Percentiles rank a stretch among this genome's conserved stretches.
Conservation (phyloP, 306 rosid species). For the Cyclanthera cordifolia region DNA sequence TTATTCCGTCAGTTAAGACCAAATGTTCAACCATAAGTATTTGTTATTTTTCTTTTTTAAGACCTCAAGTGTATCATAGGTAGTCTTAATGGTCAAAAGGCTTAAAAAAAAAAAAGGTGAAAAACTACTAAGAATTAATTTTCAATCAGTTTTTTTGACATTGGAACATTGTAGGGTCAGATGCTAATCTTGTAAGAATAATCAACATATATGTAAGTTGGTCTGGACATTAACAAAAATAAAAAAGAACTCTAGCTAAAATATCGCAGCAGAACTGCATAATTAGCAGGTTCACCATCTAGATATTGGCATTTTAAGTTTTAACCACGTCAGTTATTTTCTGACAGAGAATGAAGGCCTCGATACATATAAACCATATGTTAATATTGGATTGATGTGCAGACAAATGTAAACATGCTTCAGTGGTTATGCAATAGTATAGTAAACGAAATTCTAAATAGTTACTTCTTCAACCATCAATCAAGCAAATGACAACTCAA, state of each 20-base stretch:
- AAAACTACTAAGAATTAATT: no score
- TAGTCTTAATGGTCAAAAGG: no score
- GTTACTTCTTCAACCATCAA: not conserved
- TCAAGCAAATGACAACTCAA: not conserved
- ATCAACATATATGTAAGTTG: no score
- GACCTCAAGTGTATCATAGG: no score
- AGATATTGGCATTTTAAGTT: not conserved
- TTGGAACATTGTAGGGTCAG: no score
- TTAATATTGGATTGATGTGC: not conserved
- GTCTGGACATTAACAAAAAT: no score
- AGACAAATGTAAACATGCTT: not conserved
- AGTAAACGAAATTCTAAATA: not conserved
- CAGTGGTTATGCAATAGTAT: not conserved
- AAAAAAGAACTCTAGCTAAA: not conserved
- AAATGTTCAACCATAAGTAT: not conserved
- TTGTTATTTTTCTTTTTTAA: not conserved
- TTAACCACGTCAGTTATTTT: not conserved
- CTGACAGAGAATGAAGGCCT: not conserved
- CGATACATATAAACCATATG: not conserved
- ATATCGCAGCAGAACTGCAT: not conserved
- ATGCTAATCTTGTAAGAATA: no score
- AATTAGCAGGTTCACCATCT: not conserved
- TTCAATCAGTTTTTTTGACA: no score
- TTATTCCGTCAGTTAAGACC: not conserved
- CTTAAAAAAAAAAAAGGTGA: no score